These are phyloP conservation scores for Arabidopsis suecica DNA, from an alignment of 345 rosid genomes.

Conservation along the genomic window DNA sequence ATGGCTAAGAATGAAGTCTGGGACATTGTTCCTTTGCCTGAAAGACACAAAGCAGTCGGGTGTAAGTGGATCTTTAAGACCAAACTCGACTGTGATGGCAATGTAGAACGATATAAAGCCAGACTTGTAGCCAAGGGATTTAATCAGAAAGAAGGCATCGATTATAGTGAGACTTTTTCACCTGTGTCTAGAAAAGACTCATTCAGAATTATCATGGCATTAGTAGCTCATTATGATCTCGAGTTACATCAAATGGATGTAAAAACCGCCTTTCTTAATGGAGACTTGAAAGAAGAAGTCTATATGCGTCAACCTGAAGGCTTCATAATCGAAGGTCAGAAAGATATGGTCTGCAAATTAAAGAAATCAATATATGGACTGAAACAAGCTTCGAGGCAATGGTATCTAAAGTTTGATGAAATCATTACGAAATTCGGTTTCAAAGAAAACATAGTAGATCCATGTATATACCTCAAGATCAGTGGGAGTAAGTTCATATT, in stretches of 20 bases:
- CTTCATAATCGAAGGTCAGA: conserved; percentile 16
- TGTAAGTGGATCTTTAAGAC: conserved; percentile 24
- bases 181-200: background rate
- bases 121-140: conserved; percentile 16
- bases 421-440: background rate
- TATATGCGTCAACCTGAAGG: conserved; percentile 1
- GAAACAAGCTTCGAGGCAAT: conserved; percentile 16
- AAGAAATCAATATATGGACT: conserved; percentile 27
- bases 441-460: background rate
- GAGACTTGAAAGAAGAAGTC: background rate
- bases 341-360: conserved; percentile 22
- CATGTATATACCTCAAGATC: no score
- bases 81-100: conserved; percentile 1
- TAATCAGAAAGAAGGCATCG: background rate
- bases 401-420: conserved; percentile 16
- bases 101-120: background rate
- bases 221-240: conserved; percentile 3
- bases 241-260: conserved; percentile 28
- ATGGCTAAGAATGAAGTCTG: background rate
- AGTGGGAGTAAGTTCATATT: no score
- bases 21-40: background rate
- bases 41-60: conserved; percentile 3
- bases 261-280: conserved; percentile 8
- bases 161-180: conserved; percentile 13
- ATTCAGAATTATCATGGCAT: background rate